A percentile compares a stretch with the other conserved stretches of the same genome.
Evolutionary conservation across 257 asterid species (phyloP).

Genomic region (Lavandula angustifolia): DNA sequence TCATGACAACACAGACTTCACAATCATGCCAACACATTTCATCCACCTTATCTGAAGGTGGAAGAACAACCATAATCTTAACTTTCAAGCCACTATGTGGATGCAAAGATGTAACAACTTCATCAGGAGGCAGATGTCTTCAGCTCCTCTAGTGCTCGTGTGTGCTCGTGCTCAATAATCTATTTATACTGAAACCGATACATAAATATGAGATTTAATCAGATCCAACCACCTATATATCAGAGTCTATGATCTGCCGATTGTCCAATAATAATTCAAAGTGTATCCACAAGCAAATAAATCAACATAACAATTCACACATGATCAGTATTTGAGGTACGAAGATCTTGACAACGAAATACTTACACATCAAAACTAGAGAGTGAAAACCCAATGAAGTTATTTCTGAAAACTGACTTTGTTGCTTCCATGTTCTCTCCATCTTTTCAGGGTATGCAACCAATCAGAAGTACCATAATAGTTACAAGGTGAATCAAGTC

Average conservation of each 20-base stretch:
- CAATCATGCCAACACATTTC: neutral
- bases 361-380: neutral
- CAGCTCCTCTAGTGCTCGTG: neutral
- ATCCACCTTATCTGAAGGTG: neutral
- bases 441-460: neutral
- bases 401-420: neutral
- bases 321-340: neutral
- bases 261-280: neutral
- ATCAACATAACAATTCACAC: neutral
- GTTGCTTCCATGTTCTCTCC: neutral
- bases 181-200: neutral
- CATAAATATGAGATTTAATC: neutral
- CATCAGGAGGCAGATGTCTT: neutral
- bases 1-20: neutral
- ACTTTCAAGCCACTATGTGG: neutral
- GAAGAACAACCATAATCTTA: neutral
- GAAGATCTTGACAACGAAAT: neutral
- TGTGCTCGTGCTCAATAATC: neutral
- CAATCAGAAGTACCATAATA: neutral
- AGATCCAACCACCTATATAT: neutral
- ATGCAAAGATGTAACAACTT: neutral
- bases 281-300: neutral
- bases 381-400: neutral
- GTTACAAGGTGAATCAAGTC: neutral
- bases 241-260: slow-evolving; percentile 9